These are phyloP conservation scores for Phytophthora meadii DNA, from an alignment of 352 stramenopile genomes.

Conservation along the genomic window DNA sequence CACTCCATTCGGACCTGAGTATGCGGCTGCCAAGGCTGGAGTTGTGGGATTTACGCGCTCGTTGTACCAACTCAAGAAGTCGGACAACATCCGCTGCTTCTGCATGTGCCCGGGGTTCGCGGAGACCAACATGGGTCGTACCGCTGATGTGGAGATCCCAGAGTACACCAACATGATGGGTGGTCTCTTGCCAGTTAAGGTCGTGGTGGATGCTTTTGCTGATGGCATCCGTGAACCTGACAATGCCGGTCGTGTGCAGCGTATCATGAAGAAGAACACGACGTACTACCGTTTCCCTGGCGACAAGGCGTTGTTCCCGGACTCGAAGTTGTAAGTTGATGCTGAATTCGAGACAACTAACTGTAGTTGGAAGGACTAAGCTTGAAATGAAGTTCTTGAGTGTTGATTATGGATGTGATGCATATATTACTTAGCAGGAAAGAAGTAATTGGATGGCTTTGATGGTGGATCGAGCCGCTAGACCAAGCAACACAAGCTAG, in stretches of 20 bases:
- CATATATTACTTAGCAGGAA: conserved; percentile 35
- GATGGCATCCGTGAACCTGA: conserved; percentile 54
- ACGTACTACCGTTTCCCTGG: conserved; percentile 70
- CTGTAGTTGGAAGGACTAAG: conserved; percentile 1
- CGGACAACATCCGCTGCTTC: conserved; percentile 75
- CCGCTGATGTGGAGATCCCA: conserved; percentile 41
- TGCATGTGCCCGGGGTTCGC: conserved; percentile 74
- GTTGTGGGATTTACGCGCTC: conserved; percentile 81
- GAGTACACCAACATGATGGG: conserved; percentile 67
- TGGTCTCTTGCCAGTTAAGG: conserved; percentile 52
- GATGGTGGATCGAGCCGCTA: conserved; percentile 12
- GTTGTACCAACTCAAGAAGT: conserved; percentile 63
- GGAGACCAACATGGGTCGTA: conserved; percentile 68
- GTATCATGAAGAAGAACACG: conserved; percentile 57
- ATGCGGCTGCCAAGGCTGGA: conserved; percentile 75
- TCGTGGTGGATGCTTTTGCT: conserved; percentile 65
- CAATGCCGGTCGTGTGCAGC: conserved; percentile 66
- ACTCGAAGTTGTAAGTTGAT: conserved; percentile 62
- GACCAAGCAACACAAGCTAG: conserved; percentile 16
- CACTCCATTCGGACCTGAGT: conserved; percentile 67
- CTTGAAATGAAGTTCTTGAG: conserved; percentile 21
- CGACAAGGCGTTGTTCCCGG: conserved; percentile 76
- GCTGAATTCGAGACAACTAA: conserved; percentile 1
- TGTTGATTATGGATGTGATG: conserved; percentile 19
- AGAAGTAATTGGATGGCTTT: conserved; percentile 16